A percentile compares a stretch with the other conserved stretches of the same genome.
Evolutionary conservation across 768 basidiomycete genomes (phyloP).

Genomic region (Lyophyllum semitale): DNA sequence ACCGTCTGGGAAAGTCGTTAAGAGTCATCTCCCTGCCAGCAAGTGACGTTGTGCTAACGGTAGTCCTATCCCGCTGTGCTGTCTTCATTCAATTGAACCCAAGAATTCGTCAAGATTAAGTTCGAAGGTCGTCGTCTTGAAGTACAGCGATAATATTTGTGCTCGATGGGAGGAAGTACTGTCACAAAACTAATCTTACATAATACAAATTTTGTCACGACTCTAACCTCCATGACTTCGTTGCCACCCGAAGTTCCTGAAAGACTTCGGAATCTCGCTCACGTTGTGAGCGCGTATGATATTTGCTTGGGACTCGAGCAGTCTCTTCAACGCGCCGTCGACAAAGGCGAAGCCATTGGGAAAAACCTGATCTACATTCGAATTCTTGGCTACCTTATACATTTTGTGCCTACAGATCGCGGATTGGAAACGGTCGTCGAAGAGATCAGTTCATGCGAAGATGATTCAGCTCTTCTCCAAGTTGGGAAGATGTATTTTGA

Average conservation of each 20-base stretch:
- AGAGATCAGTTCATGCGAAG: conserved; percentile 22
- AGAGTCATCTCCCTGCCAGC: too few relatives aligned
- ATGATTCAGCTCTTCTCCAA: conserved; percentile 20
- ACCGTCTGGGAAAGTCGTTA: too few relatives aligned
- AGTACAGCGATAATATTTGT: too few relatives aligned
- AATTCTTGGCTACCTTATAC: conserved; percentile 5
- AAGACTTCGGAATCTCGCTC: neutral
- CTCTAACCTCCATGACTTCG: neutral
- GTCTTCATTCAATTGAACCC: too few relatives aligned
- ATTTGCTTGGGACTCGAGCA: neutral
- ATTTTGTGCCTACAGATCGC: neutral
- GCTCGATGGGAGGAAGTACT: too few relatives aligned
- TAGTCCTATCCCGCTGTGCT: too few relatives aligned
- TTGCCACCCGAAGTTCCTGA: neutral
- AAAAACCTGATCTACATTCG: neutral
- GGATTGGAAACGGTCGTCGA: neutral
- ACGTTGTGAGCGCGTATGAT: neutral
- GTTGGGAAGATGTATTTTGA: conserved; percentile 27
- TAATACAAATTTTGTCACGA: too few relatives aligned
- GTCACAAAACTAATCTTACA: too few relatives aligned
- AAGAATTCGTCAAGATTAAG: too few relatives aligned
- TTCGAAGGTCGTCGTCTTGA: too few relatives aligned
- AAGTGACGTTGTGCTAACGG: too few relatives aligned
- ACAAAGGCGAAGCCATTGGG: neutral
- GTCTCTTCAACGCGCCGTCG: neutral